These are phyloP conservation scores for Fusarium pseudograminearum DNA, from an alignment of 2,329 filamentous ascomycete species.

Conservation along the genomic window DNA sequence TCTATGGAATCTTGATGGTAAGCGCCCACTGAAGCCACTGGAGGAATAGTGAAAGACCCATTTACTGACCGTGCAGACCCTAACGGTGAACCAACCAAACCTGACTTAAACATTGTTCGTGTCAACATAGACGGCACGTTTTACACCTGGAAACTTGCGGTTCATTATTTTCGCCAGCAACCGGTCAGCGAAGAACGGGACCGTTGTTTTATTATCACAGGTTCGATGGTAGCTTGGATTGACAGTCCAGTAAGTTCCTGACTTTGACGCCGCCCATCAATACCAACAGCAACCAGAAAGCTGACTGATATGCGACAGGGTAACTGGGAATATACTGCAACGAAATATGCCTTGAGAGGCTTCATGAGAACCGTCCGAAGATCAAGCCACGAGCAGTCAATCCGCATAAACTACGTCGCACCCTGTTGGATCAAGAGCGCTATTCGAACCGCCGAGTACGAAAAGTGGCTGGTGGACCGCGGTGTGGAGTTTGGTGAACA, in stretches of 20 bases:
- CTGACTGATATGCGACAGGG: background rate
- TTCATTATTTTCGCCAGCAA: slow-evolving; percentile 60
- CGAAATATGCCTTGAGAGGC: slow-evolving; percentile 31
- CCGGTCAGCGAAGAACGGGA: slow-evolving; percentile 55
- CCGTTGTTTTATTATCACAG: slow-evolving; percentile 62
- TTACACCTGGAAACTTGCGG: slow-evolving; percentile 61
- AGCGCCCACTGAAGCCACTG: background rate
- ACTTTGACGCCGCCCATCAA: background rate
- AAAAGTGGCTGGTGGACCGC: slow-evolving; percentile 54
- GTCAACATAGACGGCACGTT: slow-evolving; percentile 57
- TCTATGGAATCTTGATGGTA: slow-evolving; percentile 55
- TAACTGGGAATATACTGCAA: slow-evolving; percentile 43
- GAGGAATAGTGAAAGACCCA: background rate
- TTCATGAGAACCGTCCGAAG: slow-evolving; percentile 39
- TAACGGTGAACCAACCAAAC: slow-evolving; percentile 49
- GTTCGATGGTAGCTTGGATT: slow-evolving; percentile 61
- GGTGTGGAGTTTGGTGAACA: slow-evolving; percentile 57
- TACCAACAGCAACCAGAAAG: rapidly evolving
- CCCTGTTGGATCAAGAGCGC: slow-evolving; percentile 57
- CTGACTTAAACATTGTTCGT: slow-evolving; percentile 56
- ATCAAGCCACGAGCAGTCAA: slow-evolving; percentile 52
- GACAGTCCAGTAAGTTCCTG: slow-evolving; percentile 54
- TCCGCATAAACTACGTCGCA: slow-evolving; percentile 61
- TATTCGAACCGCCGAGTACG: slow-evolving; percentile 55
- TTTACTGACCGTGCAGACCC: slow-evolving; percentile 9